Percentiles rank a stretch among this genome's conserved stretches.
Evolutionary conservation across 176 grass and related monocot species (phyloP).

Genomic region (Bonia amplexicaulis): DNA sequence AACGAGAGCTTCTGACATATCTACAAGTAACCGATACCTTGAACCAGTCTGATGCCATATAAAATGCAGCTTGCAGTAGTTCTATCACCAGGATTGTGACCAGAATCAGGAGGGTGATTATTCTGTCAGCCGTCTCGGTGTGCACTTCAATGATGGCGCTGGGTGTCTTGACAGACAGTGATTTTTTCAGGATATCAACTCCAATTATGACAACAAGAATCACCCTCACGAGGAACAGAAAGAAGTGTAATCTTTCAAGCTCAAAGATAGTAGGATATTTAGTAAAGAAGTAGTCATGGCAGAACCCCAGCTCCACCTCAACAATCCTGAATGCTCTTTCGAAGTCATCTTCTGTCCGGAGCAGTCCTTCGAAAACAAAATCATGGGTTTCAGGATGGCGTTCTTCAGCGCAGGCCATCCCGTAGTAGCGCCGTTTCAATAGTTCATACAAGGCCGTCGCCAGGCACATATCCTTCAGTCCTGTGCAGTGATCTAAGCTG

Average conservation of each 20-base stretch:
- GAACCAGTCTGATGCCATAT: conserved; percentile 10
- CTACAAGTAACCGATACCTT: neutral
- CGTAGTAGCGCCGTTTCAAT: neutral
- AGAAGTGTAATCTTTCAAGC: accelerated
- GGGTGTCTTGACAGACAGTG: neutral
- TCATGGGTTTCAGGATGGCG: neutral
- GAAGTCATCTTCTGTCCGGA: neutral
- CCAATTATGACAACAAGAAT: neutral
- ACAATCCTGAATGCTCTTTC: neutral
- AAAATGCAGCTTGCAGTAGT: neutral
- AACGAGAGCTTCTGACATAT: neutral
- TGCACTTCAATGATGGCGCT: neutral
- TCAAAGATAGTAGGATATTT: neutral
- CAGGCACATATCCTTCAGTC: neutral
- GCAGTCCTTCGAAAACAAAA: neutral
- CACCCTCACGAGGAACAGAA: neutral
- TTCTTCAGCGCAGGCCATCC: neutral
- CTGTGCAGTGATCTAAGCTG: too few relatives aligned
- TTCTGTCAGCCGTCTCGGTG: neutral
- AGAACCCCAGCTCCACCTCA: conserved; percentile 17
- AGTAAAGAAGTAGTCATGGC: conserved; percentile 12
- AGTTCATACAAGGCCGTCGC: neutral
- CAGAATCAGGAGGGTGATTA: neutral
- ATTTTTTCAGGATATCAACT: neutral
- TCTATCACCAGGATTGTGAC: neutral